A percentile compares a stretch with the other conserved stretches of the same genome.
Conservation (phyloP, 257 asterid genomes). For the Petrea volubilis region DNA sequence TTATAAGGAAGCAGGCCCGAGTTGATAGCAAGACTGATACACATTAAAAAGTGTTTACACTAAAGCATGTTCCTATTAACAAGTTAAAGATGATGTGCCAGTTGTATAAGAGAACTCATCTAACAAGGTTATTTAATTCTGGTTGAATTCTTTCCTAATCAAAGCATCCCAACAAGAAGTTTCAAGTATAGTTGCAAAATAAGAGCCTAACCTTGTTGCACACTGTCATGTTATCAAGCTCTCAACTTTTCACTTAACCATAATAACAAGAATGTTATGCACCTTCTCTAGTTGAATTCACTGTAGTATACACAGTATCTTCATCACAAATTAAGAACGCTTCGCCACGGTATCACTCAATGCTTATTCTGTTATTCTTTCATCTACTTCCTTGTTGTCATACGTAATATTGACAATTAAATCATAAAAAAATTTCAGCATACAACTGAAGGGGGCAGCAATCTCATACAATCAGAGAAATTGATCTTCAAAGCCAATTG, state of each 20-base stretch:
- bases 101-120: background rate
- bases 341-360: background rate
- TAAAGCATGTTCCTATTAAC: background rate
- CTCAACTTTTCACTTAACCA: background rate
- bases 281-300: background rate
- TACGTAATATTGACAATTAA: background rate
- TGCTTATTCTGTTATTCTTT: background rate
- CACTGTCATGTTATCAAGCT: background rate
- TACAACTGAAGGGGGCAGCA: background rate
- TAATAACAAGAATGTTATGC: background rate
- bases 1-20: constrained; percentile 8
- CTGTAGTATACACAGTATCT: constrained; percentile 4
- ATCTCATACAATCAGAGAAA: background rate
- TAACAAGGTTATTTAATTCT: background rate
- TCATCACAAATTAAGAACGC: background rate
- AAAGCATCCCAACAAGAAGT: background rate
- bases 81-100: background rate
- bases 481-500: background rate
- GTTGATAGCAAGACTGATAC: constrained; percentile 5
- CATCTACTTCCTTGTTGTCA: background rate
- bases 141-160: constrained; percentile 8
- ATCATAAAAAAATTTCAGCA: background rate
- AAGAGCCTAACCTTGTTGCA: constrained; percentile 9
- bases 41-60: constrained; percentile 5
- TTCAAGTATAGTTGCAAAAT: background rate